Evolutionary conservation across 2,329 filamentous ascomycete species (phyloP).

Genomic region (Pseudogymnoascus sp.): DNA sequence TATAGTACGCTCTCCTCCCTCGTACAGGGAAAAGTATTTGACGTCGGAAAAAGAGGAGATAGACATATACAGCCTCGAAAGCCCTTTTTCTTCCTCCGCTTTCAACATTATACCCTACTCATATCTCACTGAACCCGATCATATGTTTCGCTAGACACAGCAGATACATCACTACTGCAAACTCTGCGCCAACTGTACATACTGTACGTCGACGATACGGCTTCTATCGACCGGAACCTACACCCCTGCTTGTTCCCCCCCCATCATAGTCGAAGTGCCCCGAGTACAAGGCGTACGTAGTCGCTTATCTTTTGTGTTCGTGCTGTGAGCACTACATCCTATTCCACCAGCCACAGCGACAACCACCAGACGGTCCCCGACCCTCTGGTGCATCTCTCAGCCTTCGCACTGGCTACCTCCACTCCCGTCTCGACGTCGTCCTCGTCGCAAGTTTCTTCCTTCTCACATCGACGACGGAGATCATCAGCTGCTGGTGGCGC

Average conservation of each 20-base stretch:
- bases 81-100: background rate
- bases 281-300: background rate
- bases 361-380: constrained; percentile 21
- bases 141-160: background rate
- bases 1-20: background rate
- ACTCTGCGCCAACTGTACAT: background rate
- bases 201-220: background rate
- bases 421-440: constrained; percentile 40
- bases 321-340: background rate
- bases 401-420: constrained; percentile 43
- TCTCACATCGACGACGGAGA: constrained; percentile 29
- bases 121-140: background rate
- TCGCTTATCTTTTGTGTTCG: constrained; percentile 7
- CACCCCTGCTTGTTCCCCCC: background rate
- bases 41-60: background rate
- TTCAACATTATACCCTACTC: background rate
- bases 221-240: background rate
- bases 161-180: constrained; percentile 2
- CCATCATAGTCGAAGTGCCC: background rate
- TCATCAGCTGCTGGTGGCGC: constrained; percentile 26
- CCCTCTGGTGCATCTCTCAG: constrained; percentile 24
- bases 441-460: constrained; percentile 33
- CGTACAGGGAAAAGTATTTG: background rate
- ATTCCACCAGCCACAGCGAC: background rate
- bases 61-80: background rate